Evolutionary conservation across 1,139 yeast genomes (phyloP).

Genomic region (Pneumocystis carinii): DNA sequence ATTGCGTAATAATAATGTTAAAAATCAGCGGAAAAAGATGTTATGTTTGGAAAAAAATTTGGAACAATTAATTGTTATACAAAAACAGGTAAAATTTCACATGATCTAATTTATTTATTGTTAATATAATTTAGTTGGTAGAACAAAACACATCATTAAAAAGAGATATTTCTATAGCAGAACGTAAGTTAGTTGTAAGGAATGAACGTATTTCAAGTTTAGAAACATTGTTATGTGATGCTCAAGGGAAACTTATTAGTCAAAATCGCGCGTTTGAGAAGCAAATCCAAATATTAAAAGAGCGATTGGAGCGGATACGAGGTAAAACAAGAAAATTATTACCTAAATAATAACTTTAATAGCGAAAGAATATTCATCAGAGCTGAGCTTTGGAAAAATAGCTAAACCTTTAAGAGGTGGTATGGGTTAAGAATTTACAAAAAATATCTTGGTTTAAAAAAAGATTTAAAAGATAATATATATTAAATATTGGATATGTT

Average conservation of each 20-base stretch:
- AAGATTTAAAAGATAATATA: too few relatives aligned
- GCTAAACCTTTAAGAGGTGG: slow-evolving; percentile 59
- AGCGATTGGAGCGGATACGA: slow-evolving; percentile 24
- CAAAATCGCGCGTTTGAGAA: slow-evolving; percentile 43
- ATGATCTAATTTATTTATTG: neutral
- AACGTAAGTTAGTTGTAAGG: slow-evolving; percentile 45
- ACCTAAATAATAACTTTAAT: neutral
- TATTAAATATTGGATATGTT: neutral
- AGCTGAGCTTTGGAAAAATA: slow-evolving; percentile 26
- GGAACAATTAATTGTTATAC: slow-evolving; percentile 31
- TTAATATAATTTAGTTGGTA: slow-evolving; percentile 19
- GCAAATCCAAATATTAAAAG: slow-evolving; percentile 33
- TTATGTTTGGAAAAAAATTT: slow-evolving; percentile 33
- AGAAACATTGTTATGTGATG: slow-evolving; percentile 37
- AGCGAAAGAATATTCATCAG: neutral
- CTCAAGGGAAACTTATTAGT: slow-evolving; percentile 34
- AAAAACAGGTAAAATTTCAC: slow-evolving; percentile 20
- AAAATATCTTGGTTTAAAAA: too few relatives aligned
- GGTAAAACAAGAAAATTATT: slow-evolving; percentile 3
- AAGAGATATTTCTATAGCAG: slow-evolving; percentile 38
- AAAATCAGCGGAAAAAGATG: slow-evolving; percentile 26
- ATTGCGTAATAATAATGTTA: slow-evolving; percentile 20
- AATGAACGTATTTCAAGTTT: slow-evolving; percentile 44
- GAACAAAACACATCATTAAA: slow-evolving; percentile 34
- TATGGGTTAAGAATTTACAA: slow-evolving; percentile 10